These are phyloP conservation scores for Penicillium corylophilum DNA, from an alignment of 2,329 filamentous ascomycete genomes.

Conservation along the genomic window DNA sequence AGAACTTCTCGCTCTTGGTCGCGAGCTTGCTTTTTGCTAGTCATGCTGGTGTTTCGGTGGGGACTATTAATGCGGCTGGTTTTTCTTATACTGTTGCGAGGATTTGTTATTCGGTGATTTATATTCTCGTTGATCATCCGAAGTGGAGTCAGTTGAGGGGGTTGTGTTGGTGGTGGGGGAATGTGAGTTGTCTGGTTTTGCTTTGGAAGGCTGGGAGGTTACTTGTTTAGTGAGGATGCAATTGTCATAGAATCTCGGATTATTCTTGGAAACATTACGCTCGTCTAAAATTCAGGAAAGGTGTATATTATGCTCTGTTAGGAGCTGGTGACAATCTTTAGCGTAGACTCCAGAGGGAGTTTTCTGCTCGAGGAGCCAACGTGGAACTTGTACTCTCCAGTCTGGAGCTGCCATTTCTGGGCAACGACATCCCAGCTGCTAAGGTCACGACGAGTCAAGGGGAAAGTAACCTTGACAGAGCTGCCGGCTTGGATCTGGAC, in stretches of 20 bases:
- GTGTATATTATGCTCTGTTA: not conserved
- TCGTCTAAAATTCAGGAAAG: not conserved
- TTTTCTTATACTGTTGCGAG: slow-evolving; percentile 44
- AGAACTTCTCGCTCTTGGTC: slow-evolving; percentile 31
- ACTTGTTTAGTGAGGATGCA: not conserved
- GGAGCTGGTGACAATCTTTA: slow-evolving; percentile 4
- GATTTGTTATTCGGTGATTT: slow-evolving; percentile 42
- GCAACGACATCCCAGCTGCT: slow-evolving; percentile 72
- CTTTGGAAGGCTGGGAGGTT: slow-evolving; percentile 29
- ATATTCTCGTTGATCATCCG: slow-evolving; percentile 41
- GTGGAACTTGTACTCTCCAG: slow-evolving; percentile 53
- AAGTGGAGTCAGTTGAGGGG: slow-evolving; percentile 38
- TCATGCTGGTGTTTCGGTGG: slow-evolving; percentile 38
- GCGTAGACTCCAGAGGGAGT: slow-evolving; percentile 8
- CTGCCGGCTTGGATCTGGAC: slow-evolving; percentile 65
- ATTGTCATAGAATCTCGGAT: not conserved
- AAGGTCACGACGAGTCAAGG: slow-evolving; percentile 71
- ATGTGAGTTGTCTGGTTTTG: slow-evolving; percentile 42
- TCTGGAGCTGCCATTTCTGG: slow-evolving; percentile 72
- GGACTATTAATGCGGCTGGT: slow-evolving; percentile 40
- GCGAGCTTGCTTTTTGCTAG: slow-evolving; percentile 42
- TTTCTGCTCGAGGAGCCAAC: slow-evolving; percentile 42
- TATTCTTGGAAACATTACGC: not conserved
- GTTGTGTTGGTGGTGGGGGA: slow-evolving; percentile 46
- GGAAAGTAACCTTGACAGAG: slow-evolving; percentile 61